Percentiles rank a stretch among this genome's conserved stretches.
These are phyloP conservation scores for Aaosphaeria pasadenensis DNA, from an alignment of 2,329 filamentous ascomycete genomes.

Conservation along the genomic window DNA sequence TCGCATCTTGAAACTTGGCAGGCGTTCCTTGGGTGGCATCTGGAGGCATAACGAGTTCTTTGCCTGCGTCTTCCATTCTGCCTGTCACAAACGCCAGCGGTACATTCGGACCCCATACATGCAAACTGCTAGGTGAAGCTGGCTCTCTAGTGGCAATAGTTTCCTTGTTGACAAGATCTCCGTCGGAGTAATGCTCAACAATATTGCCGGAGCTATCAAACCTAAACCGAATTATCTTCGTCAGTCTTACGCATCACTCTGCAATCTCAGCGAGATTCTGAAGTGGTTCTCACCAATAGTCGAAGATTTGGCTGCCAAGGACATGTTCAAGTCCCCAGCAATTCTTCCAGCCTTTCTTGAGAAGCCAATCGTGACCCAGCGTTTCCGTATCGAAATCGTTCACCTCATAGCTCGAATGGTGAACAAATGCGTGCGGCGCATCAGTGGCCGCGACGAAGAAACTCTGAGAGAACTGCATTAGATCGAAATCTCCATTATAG, in stretches of 20 bases:
- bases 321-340: constrained; percentile 4
- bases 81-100: not conserved
- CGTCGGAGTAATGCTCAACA: constrained; percentile 2
- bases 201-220: constrained; percentile 1
- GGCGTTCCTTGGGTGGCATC: not conserved
- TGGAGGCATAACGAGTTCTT: not conserved
- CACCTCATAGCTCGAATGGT: not conserved
- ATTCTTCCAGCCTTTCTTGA: constrained; percentile 4
- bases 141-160: not conserved
- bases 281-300: constrained; percentile 4
- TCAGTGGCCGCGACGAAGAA: too few species aligned
- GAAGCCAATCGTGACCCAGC: constrained; percentile 5
- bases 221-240: not conserved
- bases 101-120: not conserved
- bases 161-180: constrained; percentile 4
- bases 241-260: too few species aligned
- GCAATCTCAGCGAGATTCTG: too few species aligned
- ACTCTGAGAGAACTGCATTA: too few species aligned
- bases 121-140: not conserved
- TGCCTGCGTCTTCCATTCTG: not conserved
- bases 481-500: not conserved
- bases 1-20: not conserved
- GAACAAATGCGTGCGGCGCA: not conserved
- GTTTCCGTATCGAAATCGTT: constrained; percentile 1
- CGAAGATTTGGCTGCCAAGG: constrained; percentile 5